Evolutionary conservation across 2,329 filamentous ascomycete species (phyloP).

Genomic region (Neonectria hederae): DNA sequence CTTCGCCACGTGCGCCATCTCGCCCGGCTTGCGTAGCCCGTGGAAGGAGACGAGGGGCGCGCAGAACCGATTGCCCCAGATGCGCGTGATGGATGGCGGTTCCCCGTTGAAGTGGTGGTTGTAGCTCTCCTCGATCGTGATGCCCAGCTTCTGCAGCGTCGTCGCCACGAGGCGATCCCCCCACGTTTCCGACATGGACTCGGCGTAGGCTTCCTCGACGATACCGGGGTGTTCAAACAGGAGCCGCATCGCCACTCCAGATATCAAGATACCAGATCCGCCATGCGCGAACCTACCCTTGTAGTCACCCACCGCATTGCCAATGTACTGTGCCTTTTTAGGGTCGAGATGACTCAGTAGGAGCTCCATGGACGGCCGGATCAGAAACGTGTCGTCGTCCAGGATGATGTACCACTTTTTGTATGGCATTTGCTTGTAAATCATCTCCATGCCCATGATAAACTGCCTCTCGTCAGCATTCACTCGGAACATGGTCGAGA

Average conservation of each 20-base stretch:
- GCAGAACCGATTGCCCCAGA: slow-evolving; percentile 61
- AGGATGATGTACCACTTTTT: slow-evolving; percentile 69
- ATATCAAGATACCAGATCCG: slow-evolving; percentile 64
- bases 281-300: slow-evolving; percentile 65
- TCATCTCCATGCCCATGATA: slow-evolving; percentile 63
- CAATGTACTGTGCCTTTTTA: slow-evolving; percentile 59
- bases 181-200: slow-evolving; percentile 61
- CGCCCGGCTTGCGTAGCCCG: slow-evolving; percentile 54
- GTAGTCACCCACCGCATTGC: slow-evolving; percentile 67
- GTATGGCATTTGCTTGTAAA: slow-evolving; percentile 58
- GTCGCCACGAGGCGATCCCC: slow-evolving; percentile 65
- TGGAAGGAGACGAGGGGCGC: slow-evolving; percentile 65
- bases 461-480: slow-evolving; percentile 51
- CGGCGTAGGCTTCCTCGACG: slow-evolving; percentile 55
- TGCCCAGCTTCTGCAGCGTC: slow-evolving; percentile 61
- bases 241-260: slow-evolving; percentile 58
- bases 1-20: slow-evolving; percentile 57
- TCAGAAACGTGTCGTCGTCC: slow-evolving; percentile 67
- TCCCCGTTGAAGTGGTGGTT: slow-evolving; percentile 66
- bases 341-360: slow-evolving; percentile 61
- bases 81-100: slow-evolving; percentile 57
- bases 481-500: background rate
- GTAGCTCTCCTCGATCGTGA: slow-evolving; percentile 66
- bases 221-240: slow-evolving; percentile 56
- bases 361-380: slow-evolving; percentile 58